Evolutionary conservation across 768 basidiomycete species (phyloP).

Genomic region (Rhodotorula kratochvilovae): DNA sequence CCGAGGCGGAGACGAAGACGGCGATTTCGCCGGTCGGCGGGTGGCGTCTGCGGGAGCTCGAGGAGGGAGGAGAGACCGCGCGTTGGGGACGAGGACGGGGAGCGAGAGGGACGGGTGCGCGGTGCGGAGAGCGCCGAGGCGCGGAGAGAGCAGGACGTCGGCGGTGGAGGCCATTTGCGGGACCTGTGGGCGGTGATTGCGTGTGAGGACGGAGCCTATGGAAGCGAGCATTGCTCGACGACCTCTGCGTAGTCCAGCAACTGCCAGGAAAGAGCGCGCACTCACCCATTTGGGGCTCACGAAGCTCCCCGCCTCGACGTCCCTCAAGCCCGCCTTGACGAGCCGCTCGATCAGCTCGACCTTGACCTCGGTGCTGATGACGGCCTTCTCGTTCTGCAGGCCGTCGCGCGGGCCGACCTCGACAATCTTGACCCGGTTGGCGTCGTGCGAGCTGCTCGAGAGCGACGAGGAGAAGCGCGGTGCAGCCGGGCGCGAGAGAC

Average conservation of each 20-base stretch:
- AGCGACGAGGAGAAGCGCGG: background rate
- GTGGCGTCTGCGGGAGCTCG: slow-evolving; percentile 16
- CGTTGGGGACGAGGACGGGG: slow-evolving; percentile 36
- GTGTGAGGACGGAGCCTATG: too few relatives aligned
- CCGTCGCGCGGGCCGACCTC: slow-evolving; percentile 91
- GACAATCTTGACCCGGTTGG: slow-evolving; percentile 57
- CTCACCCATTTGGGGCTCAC: slow-evolving; percentile 37
- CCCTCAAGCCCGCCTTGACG: slow-evolving; percentile 19
- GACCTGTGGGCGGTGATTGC: slow-evolving; percentile 19
- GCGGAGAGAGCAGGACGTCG: slow-evolving; percentile 17
- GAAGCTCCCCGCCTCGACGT: slow-evolving; percentile 29
- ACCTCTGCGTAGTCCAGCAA: too few relatives aligned
- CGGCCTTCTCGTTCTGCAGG: slow-evolving; percentile 76
- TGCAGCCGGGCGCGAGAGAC: background rate
- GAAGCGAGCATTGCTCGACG: background rate
- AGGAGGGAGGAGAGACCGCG: slow-evolving; percentile 28
- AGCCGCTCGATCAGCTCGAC: slow-evolving; percentile 74
- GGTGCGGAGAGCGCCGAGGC: slow-evolving; percentile 3
- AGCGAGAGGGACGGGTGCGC: slow-evolving; percentile 22
- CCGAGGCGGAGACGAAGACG: slow-evolving; percentile 82
- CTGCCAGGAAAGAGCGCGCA: background rate
- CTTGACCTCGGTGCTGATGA: slow-evolving; percentile 69
- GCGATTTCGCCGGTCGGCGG: slow-evolving; percentile 68
- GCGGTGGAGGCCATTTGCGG: slow-evolving; percentile 37
- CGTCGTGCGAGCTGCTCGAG: background rate